Evolutionary conservation across 306 rosid species (phyloP).

Genomic region (Cotoneaster glaucophyllus): DNA sequence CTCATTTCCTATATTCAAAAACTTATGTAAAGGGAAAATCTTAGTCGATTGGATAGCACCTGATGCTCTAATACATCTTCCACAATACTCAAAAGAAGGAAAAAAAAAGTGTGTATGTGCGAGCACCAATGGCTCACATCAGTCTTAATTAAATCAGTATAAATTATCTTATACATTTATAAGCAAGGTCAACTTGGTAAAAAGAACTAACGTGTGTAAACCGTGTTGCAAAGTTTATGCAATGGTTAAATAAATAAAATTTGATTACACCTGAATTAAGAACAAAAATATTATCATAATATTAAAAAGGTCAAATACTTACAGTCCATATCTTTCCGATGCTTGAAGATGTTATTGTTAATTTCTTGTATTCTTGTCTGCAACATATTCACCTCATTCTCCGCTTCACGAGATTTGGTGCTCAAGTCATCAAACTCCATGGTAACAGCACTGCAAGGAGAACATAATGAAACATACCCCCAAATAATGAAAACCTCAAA

Average conservation of each 20-base stretch:
- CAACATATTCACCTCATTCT: constrained; percentile 75
- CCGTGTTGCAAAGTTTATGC: background rate
- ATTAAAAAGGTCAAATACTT: constrained; percentile 24
- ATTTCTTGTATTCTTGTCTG: constrained; percentile 72
- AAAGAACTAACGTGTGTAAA: background rate
- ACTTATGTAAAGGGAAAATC: too few species aligned
- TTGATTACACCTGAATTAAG: background rate
- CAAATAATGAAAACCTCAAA: background rate
- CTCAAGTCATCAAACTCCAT: constrained; percentile 67
- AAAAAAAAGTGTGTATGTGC: too few species aligned
- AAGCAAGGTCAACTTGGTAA: too few species aligned
- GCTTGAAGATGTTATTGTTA: constrained; percentile 50
- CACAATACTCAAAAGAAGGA: too few species aligned
- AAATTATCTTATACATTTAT: too few species aligned
- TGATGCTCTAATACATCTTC: too few species aligned
- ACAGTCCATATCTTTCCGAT: constrained; percentile 78
- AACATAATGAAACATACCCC: background rate
- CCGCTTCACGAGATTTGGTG: constrained; percentile 65
- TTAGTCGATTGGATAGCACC: too few species aligned
- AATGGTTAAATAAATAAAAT: background rate
- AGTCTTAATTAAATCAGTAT: background rate
- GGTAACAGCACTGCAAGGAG: constrained; percentile 43
- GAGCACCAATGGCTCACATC: background rate
- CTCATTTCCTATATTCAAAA: too few species aligned
- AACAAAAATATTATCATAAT: background rate